Evolutionary conservation across 2,329 filamentous ascomycete species (phyloP).

Genomic region (Chaetomium strumarium): DNA sequence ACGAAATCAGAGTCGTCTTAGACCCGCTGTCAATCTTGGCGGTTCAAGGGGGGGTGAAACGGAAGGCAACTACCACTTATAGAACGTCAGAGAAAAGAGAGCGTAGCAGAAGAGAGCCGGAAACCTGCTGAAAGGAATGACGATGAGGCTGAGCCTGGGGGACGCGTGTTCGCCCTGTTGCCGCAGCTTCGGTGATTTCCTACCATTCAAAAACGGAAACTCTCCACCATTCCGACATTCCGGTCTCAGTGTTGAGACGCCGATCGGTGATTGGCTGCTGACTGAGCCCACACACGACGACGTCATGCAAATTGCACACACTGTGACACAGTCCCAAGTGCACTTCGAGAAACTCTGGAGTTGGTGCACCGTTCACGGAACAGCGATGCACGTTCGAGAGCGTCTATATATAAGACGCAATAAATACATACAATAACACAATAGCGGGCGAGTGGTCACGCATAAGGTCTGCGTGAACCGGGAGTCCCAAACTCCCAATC

Average conservation of each 20-base stretch:
- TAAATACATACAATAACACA: no score
- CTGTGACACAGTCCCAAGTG: conserved; percentile 1
- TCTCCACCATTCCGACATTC: not conserved
- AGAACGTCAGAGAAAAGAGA: not conserved
- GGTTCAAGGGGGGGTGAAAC: not conserved
- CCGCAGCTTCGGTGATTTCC: not conserved
- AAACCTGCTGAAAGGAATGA: not conserved
- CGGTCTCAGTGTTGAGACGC: no score
- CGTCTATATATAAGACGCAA: no score
- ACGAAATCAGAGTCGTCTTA: not conserved
- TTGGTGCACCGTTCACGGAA: not conserved
- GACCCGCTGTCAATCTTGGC: not conserved
- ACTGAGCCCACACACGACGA: no score
- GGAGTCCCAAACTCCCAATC: no score
- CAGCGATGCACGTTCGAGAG: not conserved
- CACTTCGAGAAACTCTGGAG: not conserved
- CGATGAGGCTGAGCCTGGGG: conserved; percentile 1
- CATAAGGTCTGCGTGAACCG: no score
- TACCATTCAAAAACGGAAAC: not conserved
- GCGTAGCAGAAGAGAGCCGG: not conserved
- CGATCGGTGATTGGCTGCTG: no score
- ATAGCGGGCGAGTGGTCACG: no score
- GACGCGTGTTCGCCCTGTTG: not conserved
- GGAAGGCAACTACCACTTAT: not conserved
- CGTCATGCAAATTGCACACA: no score